phyloP scores from a whole-genome alignment of 139 green algal species.

The Chlamydomonas schloesseri region DNA sequence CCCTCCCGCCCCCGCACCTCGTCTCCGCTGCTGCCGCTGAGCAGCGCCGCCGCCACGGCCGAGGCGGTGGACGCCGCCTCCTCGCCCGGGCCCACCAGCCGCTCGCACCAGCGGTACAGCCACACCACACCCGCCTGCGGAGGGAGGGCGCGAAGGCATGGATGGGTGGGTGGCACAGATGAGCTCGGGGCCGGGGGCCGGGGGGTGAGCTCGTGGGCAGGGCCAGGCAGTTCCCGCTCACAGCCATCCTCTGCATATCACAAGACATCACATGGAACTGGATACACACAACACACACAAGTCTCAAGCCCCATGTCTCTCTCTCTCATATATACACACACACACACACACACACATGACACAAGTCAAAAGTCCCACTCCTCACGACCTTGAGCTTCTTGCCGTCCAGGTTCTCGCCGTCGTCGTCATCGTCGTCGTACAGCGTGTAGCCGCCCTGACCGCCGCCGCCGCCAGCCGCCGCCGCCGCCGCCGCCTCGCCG shows the following conservation, averaged over 20 bases:
- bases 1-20: too few relatives aligned
- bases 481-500: background rate
- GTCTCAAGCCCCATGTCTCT: too few relatives aligned
- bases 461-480: background rate
- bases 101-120: slow-evolving; percentile 49
- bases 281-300: too few relatives aligned
- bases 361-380: too few relatives aligned
- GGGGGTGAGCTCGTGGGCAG: too few relatives aligned
- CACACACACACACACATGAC: background rate
- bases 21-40: slow-evolving; percentile 43
- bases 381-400: slow-evolving; percentile 52
- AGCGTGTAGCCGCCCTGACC: background rate
- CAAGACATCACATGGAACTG: too few relatives aligned
- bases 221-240: too few relatives aligned
- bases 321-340: background rate
- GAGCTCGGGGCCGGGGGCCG: too few relatives aligned
- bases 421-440: slow-evolving; percentile 50
- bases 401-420: slow-evolving; percentile 54
- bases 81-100: slow-evolving; percentile 35
- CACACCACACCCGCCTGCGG: slow-evolving; percentile 49
- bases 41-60: slow-evolving; percentile 46
- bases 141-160: background rate
- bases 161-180: background rate
- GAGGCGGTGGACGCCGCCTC: slow-evolving; percentile 44
- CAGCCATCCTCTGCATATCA: too few relatives aligned